Evolutionary conservation across 2,329 filamentous ascomycete species (phyloP).

Genomic region (Pseudocercospora pini-densiflorae): DNA sequence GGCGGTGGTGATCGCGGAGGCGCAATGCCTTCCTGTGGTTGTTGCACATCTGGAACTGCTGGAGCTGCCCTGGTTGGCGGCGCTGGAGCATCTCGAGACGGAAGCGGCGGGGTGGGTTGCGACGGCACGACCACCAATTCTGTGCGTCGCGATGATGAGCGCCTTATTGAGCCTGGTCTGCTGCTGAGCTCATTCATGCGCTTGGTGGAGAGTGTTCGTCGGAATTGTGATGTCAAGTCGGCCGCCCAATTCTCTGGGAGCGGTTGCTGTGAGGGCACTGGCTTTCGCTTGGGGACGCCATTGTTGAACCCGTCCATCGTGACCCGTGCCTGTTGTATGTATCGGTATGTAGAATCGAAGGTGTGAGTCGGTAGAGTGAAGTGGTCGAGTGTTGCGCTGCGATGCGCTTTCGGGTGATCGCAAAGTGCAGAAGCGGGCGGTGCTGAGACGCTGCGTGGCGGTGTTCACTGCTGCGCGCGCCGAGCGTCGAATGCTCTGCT

Average conservation of each 20-base stretch:
- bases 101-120: slow-evolving; percentile 24
- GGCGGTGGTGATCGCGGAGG: slow-evolving; percentile 51
- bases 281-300: slow-evolving; percentile 38
- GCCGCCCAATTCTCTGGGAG: slow-evolving; percentile 70
- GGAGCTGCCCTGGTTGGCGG: slow-evolving; percentile 34
- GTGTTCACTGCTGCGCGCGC: neutral
- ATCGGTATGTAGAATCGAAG: neutral
- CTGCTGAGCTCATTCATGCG: slow-evolving; percentile 77
- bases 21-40: slow-evolving; percentile 24
- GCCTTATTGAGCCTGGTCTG: slow-evolving; percentile 47
- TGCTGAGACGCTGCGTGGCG: neutral
- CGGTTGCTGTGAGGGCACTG: slow-evolving; percentile 31
- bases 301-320: slow-evolving; percentile 35
- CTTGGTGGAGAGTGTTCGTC: slow-evolving; percentile 83
- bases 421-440: neutral
- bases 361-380: neutral
- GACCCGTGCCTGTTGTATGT: neutral
- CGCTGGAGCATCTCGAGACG: slow-evolving; percentile 22
- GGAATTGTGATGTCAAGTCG: slow-evolving; percentile 81
- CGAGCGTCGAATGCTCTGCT: neutral
- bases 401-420: neutral
- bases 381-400: neutral
- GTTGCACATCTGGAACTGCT: slow-evolving; percentile 35
- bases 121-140: slow-evolving; percentile 34
- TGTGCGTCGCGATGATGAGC: slow-evolving; percentile 60